A percentile compares a stretch with the other conserved stretches of the same genome.
Conservation (phyloP, 495 filamentous ascomycete species). For the Aspergillus affinis region DNA sequence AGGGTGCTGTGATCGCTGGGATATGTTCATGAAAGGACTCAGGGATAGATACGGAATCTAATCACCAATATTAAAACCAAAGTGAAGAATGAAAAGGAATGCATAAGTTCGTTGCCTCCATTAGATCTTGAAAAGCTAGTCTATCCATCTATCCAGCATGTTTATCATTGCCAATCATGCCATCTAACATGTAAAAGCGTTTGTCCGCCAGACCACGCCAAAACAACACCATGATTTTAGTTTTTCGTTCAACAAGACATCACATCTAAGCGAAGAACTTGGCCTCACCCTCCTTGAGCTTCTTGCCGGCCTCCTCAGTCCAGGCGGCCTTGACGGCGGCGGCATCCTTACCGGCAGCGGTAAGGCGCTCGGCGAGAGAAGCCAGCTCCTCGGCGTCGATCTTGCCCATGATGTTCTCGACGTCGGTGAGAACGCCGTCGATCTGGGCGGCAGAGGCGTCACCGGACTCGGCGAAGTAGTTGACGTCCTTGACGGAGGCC, state of each 20-base stretch:
- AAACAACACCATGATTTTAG: not conserved
- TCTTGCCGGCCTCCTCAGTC: slow-evolving; percentile 73
- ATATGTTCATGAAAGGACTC: no score
- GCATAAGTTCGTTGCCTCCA: slow-evolving; percentile 14
- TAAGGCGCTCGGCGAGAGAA: slow-evolving; percentile 71
- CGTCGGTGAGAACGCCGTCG: slow-evolving; percentile 78
- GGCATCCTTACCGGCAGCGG: slow-evolving; percentile 51
- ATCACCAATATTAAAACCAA: no score
- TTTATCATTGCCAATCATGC: slow-evolving; percentile 1
- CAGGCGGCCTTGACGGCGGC: slow-evolving; percentile 65
- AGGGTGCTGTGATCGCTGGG: no score
- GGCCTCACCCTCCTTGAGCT: slow-evolving; percentile 76
- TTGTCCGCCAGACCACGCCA: not conserved
- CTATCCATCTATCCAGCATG: slow-evolving; percentile 19
- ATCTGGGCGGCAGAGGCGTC: slow-evolving; percentile 71
- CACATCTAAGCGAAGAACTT: slow-evolving; percentile 44
- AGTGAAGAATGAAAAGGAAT: no score
- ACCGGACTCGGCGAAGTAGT: slow-evolving; percentile 68
- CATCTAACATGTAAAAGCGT: not conserved
- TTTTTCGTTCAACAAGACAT: not conserved
- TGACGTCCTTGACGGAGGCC: slow-evolving; percentile 88
- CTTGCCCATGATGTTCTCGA: slow-evolving; percentile 86
- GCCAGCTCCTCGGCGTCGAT: slow-evolving; percentile 87
- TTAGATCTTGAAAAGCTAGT: slow-evolving; percentile 11
- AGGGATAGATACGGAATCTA: no score